These are phyloP conservation scores for Suillus americanus DNA, from an alignment of 768 basidiomycete genomes.

Conservation along the genomic window DNA sequence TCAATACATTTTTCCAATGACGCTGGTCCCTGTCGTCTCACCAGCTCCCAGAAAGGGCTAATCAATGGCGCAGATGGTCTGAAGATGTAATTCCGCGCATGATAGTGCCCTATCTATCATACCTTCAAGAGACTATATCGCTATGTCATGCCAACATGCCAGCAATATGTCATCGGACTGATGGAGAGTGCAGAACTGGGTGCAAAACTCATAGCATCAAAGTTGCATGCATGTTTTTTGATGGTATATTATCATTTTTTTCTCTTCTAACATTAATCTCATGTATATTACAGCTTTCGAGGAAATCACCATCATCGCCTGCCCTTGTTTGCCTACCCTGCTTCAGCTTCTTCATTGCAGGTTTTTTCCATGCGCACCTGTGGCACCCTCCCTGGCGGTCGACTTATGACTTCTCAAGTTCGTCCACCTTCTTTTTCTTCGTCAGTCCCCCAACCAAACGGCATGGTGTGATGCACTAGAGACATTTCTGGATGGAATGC, in stretches of 20 bases:
- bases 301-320: slow-evolving; percentile 1
- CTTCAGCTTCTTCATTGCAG: slow-evolving; percentile 24
- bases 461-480: slow-evolving; percentile 30
- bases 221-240: slow-evolving; percentile 3
- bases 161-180: not conserved
- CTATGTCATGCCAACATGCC: not conserved
- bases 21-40: too few relatives aligned
- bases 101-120: slow-evolving; percentile 4
- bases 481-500: slow-evolving; percentile 17
- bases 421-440: slow-evolving; percentile 23
- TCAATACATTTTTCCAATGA: too few relatives aligned
- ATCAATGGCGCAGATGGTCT: slow-evolving; percentile 3
- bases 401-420: slow-evolving; percentile 32
- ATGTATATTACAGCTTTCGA: slow-evolving; percentile 7
- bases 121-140: not conserved
- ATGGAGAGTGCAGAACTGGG: not conserved
- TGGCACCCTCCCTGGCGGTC: slow-evolving; percentile 31
- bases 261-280: not conserved
- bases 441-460: slow-evolving; percentile 26
- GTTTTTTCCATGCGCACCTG: slow-evolving; percentile 29
- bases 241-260: slow-evolving; percentile 4
- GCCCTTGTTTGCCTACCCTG: slow-evolving; percentile 11
- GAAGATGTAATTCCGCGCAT: not conserved
- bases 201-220: slow-evolving; percentile 1
- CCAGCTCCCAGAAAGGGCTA: slow-evolving; percentile 2